phyloP scores from a whole-genome alignment of 805 yeast genomes.

The Candida maltosa region DNA sequence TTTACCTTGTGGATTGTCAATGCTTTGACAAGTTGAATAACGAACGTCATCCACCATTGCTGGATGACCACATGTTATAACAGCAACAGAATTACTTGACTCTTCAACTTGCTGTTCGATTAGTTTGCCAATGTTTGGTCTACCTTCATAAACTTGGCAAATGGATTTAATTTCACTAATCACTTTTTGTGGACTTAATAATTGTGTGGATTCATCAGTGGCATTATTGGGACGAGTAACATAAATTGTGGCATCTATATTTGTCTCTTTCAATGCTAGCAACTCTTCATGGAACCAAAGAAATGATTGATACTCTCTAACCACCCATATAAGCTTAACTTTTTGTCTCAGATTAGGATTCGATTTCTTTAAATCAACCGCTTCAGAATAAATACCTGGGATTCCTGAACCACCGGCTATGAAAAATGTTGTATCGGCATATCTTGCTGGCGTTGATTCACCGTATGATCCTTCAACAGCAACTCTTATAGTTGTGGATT shows the following conservation, averaged over 20 bases:
- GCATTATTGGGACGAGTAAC: conserved; percentile 20
- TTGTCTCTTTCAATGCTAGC: conserved; percentile 15
- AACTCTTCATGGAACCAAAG: conserved; percentile 46
- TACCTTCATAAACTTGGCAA: no score
- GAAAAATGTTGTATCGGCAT: conserved; percentile 26
- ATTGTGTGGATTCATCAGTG: neutral
- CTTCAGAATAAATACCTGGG: conserved; percentile 39
- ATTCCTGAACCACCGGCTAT: conserved; percentile 42
- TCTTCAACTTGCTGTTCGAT: conserved; percentile 34
- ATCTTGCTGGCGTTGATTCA: conserved; percentile 27
- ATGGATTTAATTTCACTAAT: conserved; percentile 32
- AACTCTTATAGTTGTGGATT: conserved; percentile 21
- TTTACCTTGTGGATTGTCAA: conserved; percentile 31
- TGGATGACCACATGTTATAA: conserved; percentile 65
- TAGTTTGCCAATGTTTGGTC: conserved; percentile 46
- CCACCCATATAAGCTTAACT: conserved; percentile 58
- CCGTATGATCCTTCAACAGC: conserved; percentile 40
- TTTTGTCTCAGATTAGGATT: conserved; percentile 9
- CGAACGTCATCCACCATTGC: conserved; percentile 57
- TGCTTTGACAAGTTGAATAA: conserved; percentile 38
- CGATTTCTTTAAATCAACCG: conserved; percentile 13
- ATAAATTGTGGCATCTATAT: conserved; percentile 24
- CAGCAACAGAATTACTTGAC: conserved; percentile 44
- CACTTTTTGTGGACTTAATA: neutral
- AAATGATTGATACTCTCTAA: conserved; percentile 50